These are phyloP conservation scores for Cucurbita moschata DNA, from an alignment of 306 rosid species.

Conservation along the genomic window DNA sequence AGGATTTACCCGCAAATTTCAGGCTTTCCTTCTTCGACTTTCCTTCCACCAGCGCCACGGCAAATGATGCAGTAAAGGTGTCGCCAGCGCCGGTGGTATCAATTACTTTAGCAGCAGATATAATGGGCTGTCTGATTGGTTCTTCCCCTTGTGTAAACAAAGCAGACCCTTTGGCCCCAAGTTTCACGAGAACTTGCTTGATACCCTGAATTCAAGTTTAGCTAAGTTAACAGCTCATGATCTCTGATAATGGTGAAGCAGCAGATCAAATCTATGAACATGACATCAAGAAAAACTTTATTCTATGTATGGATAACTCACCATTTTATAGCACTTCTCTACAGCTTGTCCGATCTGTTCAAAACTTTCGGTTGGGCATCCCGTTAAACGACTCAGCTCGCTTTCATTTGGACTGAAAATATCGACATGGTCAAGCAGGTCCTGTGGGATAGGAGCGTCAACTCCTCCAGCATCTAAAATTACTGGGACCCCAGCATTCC, in stretches of 20 bases:
- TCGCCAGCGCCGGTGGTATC: slow-evolving; percentile 96
- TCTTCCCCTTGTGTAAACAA: slow-evolving; percentile 70
- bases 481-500: slow-evolving; percentile 60
- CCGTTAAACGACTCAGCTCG: slow-evolving; percentile 69
- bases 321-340: slow-evolving; percentile 59
- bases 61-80: slow-evolving; percentile 85
- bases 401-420: slow-evolving; percentile 83
- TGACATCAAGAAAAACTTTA: background rate
- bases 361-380: slow-evolving; percentile 53
- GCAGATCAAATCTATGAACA: background rate
- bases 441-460: slow-evolving; percentile 54
- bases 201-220: slow-evolving; percentile 41
- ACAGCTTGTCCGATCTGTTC: slow-evolving; percentile 54
- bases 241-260: background rate
- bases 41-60: slow-evolving; percentile 79
- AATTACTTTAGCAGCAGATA: slow-evolving; percentile 41
- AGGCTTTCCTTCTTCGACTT: slow-evolving; percentile 60
- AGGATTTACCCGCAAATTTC: slow-evolving; percentile 53
- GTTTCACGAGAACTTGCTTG: slow-evolving; percentile 79
- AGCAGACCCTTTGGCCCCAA: slow-evolving; percentile 75
- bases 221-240: background rate
- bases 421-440: slow-evolving; percentile 49
- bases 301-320: slow-evolving; percentile 17
- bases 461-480: slow-evolving; percentile 83
- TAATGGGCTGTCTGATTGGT: slow-evolving; percentile 55